phyloP scores from a whole-genome alignment of 176 grass and related monocot species.

The Aegilops tauschii region DNA sequence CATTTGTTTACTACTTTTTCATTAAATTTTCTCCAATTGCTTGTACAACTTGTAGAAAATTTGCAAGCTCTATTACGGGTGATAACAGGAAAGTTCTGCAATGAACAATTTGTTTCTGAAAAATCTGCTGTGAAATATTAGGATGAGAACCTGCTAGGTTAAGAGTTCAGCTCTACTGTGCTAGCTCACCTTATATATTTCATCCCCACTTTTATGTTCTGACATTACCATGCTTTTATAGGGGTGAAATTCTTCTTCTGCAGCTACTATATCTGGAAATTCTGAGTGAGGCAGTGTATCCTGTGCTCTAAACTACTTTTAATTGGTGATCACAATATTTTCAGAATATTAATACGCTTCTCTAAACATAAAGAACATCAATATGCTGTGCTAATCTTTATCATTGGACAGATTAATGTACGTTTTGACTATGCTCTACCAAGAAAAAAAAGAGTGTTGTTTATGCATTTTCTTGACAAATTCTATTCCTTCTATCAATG shows the following conservation, averaged over 20 bases:
- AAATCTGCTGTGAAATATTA: not conserved
- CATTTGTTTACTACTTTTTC: not conserved
- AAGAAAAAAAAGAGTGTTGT: not conserved
- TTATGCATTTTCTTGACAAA: not conserved
- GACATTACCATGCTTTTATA: slow-evolving; percentile 48
- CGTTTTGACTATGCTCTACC: not conserved
- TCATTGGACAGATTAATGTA: not conserved
- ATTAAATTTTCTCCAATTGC: not conserved
- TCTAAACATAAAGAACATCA: slow-evolving; percentile 1
- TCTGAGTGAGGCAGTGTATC: slow-evolving; percentile 87
- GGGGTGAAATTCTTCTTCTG: slow-evolving; percentile 68
- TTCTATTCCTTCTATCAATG: not conserved
- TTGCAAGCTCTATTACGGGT: not conserved
- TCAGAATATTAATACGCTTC: slow-evolving; percentile 26
- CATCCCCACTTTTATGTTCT: slow-evolving; percentile 11
- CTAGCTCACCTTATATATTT: not conserved
- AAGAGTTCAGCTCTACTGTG: not conserved
- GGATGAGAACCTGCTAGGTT: not conserved
- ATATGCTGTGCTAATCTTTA: not conserved
- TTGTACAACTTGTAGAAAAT: not conserved
- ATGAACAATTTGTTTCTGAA: not conserved
- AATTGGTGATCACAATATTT: not conserved
- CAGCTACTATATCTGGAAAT: slow-evolving; percentile 84
- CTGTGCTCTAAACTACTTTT: slow-evolving; percentile 34
- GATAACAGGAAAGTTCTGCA: not conserved